phyloP scores from a whole-genome alignment of 2,329 filamentous ascomycete species.

The Colletotrichum sp. region DNA sequence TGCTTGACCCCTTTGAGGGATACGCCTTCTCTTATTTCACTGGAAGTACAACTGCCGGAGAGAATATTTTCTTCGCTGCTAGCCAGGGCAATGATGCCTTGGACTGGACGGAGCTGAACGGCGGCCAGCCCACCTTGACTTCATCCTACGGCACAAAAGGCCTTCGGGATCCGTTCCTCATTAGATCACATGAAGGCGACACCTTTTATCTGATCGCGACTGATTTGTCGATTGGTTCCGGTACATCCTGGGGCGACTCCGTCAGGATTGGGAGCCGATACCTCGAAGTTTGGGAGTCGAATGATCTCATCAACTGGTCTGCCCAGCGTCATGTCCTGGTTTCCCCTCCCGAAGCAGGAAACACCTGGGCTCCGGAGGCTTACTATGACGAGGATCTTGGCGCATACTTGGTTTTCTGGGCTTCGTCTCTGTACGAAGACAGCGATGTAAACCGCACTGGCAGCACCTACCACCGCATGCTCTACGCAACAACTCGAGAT shows the following conservation, averaged over 20 bases:
- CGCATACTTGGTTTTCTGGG: constrained; percentile 52
- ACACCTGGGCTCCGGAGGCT: constrained; percentile 59
- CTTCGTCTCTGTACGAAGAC: constrained; percentile 43
- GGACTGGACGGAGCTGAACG: constrained; percentile 55
- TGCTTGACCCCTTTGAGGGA: constrained; percentile 41
- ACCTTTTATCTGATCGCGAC: constrained; percentile 58
- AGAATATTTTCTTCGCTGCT: constrained; percentile 58
- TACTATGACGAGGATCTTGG: constrained; percentile 50
- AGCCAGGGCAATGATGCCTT: constrained; percentile 58
- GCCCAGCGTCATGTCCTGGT: constrained; percentile 54
- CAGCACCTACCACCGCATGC: constrained; percentile 55
- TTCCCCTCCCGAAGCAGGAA: constrained; percentile 53
- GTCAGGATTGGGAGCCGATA: constrained; percentile 53
- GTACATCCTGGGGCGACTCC: constrained; percentile 55
- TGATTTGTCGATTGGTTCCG: constrained; percentile 58
- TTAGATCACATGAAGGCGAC: constrained; percentile 54
- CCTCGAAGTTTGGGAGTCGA: constrained; percentile 58
- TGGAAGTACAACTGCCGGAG: constrained; percentile 45
- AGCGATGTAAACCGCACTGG: constrained; percentile 45
- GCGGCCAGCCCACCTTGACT: constrained; percentile 47
- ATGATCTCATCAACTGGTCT: constrained; percentile 55
- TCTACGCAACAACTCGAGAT: constrained; percentile 55
- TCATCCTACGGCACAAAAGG: constrained; percentile 53
- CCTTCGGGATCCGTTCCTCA: constrained; percentile 57
- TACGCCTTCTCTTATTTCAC: constrained; percentile 61